Evolutionary conservation across 768 basidiomycete species (phyloP), one percentile per base, ranked within the genome.

Genomic region (Rhodotorula paludigena): DNA sequence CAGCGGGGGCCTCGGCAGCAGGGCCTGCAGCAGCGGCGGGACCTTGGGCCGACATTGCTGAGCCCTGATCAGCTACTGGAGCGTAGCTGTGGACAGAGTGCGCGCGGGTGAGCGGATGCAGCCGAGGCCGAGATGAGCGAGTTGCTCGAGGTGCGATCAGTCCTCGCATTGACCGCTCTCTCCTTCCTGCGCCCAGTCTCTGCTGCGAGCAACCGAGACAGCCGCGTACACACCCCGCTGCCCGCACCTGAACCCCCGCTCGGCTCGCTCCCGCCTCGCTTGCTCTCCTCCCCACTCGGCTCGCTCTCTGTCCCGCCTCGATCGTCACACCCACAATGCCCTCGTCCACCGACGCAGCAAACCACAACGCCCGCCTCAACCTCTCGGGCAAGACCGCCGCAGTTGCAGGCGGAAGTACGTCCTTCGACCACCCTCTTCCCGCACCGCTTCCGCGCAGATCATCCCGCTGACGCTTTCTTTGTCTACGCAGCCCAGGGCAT

Each of bases 401-500:
- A 12, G 63, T 74, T 42, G 35, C 66, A 16, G 71, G 71, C 2
- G 71, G 66, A 0, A 72, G 66, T 54, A 23, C 35, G 54, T 41
- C 54, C 21, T 23, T 2, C 35, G 30, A 15, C 5, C 33, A n/a
- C 28, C 51, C 51, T 45, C 49, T 42, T 32, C n/a, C 38, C n/a
- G n/a, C n/a, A n/a, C 16, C 38, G 15, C 38, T 8, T 33, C 35
- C 38, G 15, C 38, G 6, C 39, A 10, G 2, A 18, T 41, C 41
- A 57, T 28, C 49, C 44, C n/a, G 28, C 48, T 47, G 20, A 23
- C 51, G 20, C 51, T 16, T 20, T 35, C 36, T 2, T 0, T 14
- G 21, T 3, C 39, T 38, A 15, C n/a, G 32, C 59, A 61, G 54
- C 54, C n/a, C 42, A 67, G 35, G 75, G 75, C 45, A 76, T 76